Evolutionary conservation across 2,329 filamentous ascomycete species (phyloP).

Genomic region (Fusarium sp.): DNA sequence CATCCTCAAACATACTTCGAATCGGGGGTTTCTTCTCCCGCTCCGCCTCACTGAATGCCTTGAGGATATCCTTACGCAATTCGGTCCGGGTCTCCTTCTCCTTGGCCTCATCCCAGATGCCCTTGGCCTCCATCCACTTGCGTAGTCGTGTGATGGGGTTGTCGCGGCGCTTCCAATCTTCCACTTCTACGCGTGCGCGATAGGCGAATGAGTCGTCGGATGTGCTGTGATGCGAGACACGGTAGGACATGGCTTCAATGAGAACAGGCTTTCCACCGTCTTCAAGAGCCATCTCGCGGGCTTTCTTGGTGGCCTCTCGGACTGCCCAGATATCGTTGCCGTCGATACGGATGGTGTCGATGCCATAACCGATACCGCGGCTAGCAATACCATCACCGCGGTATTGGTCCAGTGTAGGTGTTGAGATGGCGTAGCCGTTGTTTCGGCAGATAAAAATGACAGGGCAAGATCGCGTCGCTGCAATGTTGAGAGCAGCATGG

Average conservation of each 20-base stretch:
- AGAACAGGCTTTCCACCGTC: conserved; percentile 85
- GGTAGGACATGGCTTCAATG: conserved; percentile 96
- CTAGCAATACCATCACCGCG: conserved; percentile 90
- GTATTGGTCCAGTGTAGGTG: conserved; percentile 89
- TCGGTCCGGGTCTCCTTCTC: conserved; percentile 76
- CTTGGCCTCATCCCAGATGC: conserved; percentile 83
- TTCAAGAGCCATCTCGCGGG: conserved; percentile 78
- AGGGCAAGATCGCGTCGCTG: conserved; percentile 86
- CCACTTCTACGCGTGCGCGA: conserved; percentile 89
- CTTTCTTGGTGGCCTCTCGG: conserved; percentile 78
- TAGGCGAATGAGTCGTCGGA: conserved; percentile 98
- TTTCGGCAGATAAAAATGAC: conserved; percentile 92
- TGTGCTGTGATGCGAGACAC: conserved; percentile 97
- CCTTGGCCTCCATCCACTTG: conserved; percentile 88
- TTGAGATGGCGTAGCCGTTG: conserved; percentile 92
- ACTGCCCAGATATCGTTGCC: conserved; percentile 96
- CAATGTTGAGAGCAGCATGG: conserved; percentile 89
- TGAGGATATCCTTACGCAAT: conserved; percentile 78
- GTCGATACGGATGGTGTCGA: conserved; percentile 89
- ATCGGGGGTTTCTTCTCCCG: conserved; percentile 81
- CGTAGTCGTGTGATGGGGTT: conserved; percentile 86
- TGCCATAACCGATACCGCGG: conserved; percentile 89
- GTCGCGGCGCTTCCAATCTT: conserved; percentile 91
- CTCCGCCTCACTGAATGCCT: conserved; percentile 85
- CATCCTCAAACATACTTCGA: conserved; percentile 79